These are phyloP conservation scores for Diaporthe helianthi DNA, from an alignment of 2,329 filamentous ascomycete genomes.

Conservation along the genomic window DNA sequence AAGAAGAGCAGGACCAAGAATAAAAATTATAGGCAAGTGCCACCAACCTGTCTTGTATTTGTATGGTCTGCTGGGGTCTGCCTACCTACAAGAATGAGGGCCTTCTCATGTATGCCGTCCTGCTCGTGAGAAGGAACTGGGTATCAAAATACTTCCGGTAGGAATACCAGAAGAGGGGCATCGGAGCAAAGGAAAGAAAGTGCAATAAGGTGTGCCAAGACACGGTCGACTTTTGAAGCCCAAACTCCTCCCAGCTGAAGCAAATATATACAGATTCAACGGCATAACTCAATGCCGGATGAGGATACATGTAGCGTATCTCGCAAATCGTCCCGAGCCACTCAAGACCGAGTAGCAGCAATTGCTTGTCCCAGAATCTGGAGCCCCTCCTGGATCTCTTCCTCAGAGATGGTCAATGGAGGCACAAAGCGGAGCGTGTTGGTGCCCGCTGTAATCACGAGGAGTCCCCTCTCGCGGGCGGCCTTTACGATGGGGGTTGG, in stretches of 20 bases:
- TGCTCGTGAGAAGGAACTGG: not conserved
- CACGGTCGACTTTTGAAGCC: constrained; percentile 17
- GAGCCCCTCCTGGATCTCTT: constrained; percentile 81
- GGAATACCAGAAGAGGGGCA: not conserved
- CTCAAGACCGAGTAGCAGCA: constrained; percentile 45
- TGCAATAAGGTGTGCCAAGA: not conserved
- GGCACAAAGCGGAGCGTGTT: constrained; percentile 95
- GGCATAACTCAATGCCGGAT: not conserved
- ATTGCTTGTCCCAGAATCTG: constrained; percentile 76
- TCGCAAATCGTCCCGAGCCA: not conserved
- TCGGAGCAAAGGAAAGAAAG: not conserved
- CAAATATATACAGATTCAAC: constrained; percentile 28
- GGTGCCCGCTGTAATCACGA: constrained; percentile 91
- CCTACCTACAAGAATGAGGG: not conserved
- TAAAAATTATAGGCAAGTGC: too few relatives aligned
- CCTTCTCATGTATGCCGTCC: not conserved
- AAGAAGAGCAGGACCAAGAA: not conserved
- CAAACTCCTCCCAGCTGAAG: constrained; percentile 20
- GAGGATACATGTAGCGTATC: not conserved
- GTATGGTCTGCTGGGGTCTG: not conserved
- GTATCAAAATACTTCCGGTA: not conserved
- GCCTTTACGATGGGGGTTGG: constrained; percentile 79
- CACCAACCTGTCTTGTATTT: not conserved
- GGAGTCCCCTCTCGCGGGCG: constrained; percentile 82
- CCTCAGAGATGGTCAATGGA: constrained; percentile 78